Evolutionary conservation across 2,329 filamentous ascomycete genomes (phyloP), one percentile per base, ranked within the genome.

Genomic region (Pleochaeta shiraiana): DNA sequence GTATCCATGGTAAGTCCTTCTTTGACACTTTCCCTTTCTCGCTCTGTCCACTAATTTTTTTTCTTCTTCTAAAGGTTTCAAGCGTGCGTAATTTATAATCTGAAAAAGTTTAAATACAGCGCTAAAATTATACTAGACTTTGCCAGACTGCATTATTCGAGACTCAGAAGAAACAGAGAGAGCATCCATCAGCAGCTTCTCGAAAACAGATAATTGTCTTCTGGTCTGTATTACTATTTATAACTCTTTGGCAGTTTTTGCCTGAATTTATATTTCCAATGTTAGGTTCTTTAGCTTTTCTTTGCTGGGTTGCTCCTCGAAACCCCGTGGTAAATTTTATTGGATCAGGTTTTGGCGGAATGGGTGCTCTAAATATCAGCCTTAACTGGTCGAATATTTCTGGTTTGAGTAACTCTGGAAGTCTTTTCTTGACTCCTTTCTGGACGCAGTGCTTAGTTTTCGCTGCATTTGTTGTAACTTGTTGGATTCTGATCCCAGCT

Each of bases 221-320:
- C 71, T 83, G 83, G 71, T 71, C 75, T 11, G 75, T 77, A 0
- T 73, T 84, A 0, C 65, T 78, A 0, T 81, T 75, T 3, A 75
- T 83, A 64, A 81, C 78, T 0, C 67, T 82, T 0, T 85, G 82
- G 82, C 81, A 85, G 65, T 84, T 84, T 66, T 72, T 84, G 0
- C 82, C 82, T 0, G 81, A 84, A 69, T 84, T 77, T 63, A 76
- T 79, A 0, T 84, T 84, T 65, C 81, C 81, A 0, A 79, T 84
- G 70, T 74, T 82, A 0, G 79, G 78, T 7, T 83, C 82, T 0
- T 74, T 84, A 7, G 81, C 82, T 1, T 83, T 84, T 63, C 75
- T 84, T 4, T 85, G 82, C 72, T 84, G 82, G 82, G 80, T 85
- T 1, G 81, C 82, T 1, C 81, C 81, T 0, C 75, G 76, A 19